Conservation (phyloP, 352 stramenopile species). For the Nothophytophthora sp. region DNA sequence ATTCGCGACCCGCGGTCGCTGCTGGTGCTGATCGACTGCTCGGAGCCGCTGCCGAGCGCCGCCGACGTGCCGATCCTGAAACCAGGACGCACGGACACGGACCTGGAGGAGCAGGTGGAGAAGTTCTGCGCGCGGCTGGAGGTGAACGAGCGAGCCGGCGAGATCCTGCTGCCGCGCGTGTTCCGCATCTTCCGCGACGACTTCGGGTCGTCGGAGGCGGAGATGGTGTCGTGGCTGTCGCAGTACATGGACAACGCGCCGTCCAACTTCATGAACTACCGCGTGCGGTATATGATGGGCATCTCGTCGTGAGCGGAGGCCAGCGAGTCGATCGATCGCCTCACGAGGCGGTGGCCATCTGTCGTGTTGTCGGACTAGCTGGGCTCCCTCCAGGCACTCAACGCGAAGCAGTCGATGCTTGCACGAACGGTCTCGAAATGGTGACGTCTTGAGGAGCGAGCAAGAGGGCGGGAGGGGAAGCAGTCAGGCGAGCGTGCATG, state of each 20-base stretch:
- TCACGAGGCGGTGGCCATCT: too few species aligned
- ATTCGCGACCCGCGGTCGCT: slow-evolving; percentile 85
- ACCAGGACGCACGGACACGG: slow-evolving; percentile 81
- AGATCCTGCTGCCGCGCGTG: slow-evolving; percentile 72
- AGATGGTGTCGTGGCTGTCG: slow-evolving; percentile 86
- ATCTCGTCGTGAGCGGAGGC: slow-evolving; percentile 63
- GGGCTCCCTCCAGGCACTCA: too few species aligned
- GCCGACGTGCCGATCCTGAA: slow-evolving; percentile 80
- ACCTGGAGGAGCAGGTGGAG: slow-evolving; percentile 81
- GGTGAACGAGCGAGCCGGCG: slow-evolving; percentile 50
- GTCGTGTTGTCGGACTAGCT: too few species aligned
- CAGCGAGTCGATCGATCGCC: too few species aligned
- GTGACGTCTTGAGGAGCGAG: too few species aligned
- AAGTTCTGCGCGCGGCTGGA: slow-evolving; percentile 69
- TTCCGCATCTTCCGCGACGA: slow-evolving; percentile 87
- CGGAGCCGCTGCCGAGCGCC: slow-evolving; percentile 55
- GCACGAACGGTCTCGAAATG: too few species aligned
- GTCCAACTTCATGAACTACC: slow-evolving; percentile 73
- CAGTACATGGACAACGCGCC: slow-evolving; percentile 85
- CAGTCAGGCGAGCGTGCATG: slow-evolving; percentile 11
- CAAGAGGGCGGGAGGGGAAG: too few species aligned
- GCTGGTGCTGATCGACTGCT: slow-evolving; percentile 80
- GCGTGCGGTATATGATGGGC: slow-evolving; percentile 68
- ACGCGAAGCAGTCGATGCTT: too few species aligned
- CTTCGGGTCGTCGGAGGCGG: slow-evolving; percentile 79